These are phyloP conservation scores for Hanseniaspora jakobsenii DNA, from an alignment of 805 yeast species.

Conservation along the genomic window DNA sequence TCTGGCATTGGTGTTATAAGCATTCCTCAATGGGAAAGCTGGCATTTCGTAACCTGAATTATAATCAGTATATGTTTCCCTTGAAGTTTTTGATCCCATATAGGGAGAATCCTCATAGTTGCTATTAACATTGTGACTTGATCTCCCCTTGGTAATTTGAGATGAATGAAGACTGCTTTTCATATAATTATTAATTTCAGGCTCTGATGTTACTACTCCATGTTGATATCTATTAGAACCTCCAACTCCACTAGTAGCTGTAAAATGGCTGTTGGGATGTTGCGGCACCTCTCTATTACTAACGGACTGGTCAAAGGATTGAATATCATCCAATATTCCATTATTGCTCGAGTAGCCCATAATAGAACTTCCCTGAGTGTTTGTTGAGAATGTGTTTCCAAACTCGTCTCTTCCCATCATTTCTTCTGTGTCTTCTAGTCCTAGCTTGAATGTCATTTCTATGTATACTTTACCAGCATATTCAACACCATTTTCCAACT, in stretches of 20 bases:
- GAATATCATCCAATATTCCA: slow-evolving; percentile 16
- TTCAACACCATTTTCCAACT: slow-evolving; percentile 49
- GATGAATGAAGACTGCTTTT: too few relatives aligned
- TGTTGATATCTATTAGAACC: neutral
- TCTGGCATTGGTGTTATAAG: too few relatives aligned
- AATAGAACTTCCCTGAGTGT: neutral
- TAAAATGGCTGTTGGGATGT: too few relatives aligned
- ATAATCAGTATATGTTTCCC: too few relatives aligned
- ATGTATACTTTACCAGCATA: slow-evolving; percentile 81
- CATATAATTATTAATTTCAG: slow-evolving; percentile 4
- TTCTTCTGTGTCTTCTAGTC: slow-evolving; percentile 2
- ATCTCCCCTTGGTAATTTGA: too few relatives aligned
- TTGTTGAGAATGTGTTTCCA: slow-evolving; percentile 8
- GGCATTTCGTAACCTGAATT: too few relatives aligned
- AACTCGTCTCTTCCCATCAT: slow-evolving; percentile 13
- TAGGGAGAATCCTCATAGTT: too few relatives aligned
- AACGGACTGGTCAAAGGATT: slow-evolving; percentile 23
- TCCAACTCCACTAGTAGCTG: neutral
- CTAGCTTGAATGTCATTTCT: slow-evolving; percentile 85
- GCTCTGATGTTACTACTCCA: slow-evolving; percentile 9
- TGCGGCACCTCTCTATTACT: slow-evolving; percentile 27
- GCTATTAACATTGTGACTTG: too few relatives aligned
- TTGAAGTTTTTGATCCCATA: too few relatives aligned
- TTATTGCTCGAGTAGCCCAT: neutral
- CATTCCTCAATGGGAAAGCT: too few relatives aligned